phyloP scores from a whole-genome alignment of 345 rosid genomes.

The Brassica carinata region DNA sequence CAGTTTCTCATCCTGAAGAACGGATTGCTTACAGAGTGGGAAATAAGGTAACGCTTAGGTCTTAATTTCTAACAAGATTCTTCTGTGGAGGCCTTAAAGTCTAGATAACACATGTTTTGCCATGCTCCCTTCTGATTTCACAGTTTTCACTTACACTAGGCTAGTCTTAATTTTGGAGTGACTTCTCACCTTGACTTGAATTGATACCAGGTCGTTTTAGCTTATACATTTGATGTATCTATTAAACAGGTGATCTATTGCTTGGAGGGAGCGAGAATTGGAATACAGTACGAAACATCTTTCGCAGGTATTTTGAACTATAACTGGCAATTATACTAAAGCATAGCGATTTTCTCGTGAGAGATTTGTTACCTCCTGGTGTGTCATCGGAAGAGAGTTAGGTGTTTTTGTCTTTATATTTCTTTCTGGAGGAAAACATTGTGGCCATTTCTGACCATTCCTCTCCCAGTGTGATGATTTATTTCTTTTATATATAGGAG shows the following conservation, averaged over 20 bases:
- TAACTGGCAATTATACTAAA: neutral
- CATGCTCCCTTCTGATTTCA: constrained; percentile 1
- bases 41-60: constrained; percentile 56
- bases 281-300: constrained; percentile 88
- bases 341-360: neutral
- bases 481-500: constrained; percentile 50
- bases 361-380: constrained; percentile 16
- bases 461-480: constrained; percentile 1
- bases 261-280: constrained; percentile 89
- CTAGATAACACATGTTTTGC: constrained; percentile 10
- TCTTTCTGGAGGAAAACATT: neutral
- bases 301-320: constrained; percentile 67
- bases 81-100: neutral
- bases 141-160: neutral
- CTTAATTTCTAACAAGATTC: constrained; percentile 4
- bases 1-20: constrained; percentile 55
- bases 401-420: constrained; percentile 10
- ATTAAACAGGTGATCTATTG: constrained; percentile 76
- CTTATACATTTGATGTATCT: constrained; percentile 7
- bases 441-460: neutral
- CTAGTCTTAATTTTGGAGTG: constrained; percentile 6
- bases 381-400: constrained; percentile 6
- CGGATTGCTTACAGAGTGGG: constrained; percentile 74
- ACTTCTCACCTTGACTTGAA: neutral
- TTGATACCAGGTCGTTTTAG: constrained; percentile 1